Conservation (phyloP, 495 filamentous ascomycete species). For the Penicillium salamii region DNA sequence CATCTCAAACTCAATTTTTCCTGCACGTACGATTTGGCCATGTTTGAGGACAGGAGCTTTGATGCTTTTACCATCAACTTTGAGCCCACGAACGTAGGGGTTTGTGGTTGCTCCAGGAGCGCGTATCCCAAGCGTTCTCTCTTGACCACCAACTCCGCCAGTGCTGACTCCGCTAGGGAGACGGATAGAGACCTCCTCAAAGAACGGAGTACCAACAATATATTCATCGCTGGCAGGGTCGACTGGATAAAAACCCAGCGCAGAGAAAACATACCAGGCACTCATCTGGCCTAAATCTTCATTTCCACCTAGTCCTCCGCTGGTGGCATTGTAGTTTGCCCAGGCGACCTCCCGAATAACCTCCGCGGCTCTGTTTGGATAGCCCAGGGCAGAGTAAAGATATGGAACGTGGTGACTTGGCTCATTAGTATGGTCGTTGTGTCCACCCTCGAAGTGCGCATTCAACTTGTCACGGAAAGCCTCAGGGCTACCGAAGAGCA, state of each 20-base stretch:
- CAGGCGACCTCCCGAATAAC: slow-evolving; percentile 20
- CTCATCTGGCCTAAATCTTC: slow-evolving; percentile 31
- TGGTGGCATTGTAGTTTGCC: slow-evolving; percentile 28
- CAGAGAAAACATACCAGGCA: slow-evolving; percentile 29
- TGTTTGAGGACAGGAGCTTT: slow-evolving; percentile 14
- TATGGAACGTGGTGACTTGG: slow-evolving; percentile 30
- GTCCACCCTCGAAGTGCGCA: slow-evolving; percentile 24
- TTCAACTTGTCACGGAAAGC: slow-evolving; percentile 20
- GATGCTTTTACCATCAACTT: slow-evolving; percentile 15
- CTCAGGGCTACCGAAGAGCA: slow-evolving; percentile 18
- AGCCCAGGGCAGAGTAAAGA: slow-evolving; percentile 23
- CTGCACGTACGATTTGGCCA: slow-evolving; percentile 13
- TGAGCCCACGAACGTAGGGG: slow-evolving; percentile 20
- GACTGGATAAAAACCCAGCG: slow-evolving; percentile 27
- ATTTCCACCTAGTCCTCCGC: slow-evolving; percentile 25
- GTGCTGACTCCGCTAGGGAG: slow-evolving; percentile 14
- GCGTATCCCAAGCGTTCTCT: slow-evolving; percentile 15
- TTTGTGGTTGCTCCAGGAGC: slow-evolving; percentile 18
- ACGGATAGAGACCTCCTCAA: slow-evolving; percentile 22
- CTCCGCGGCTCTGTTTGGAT: slow-evolving; percentile 18
- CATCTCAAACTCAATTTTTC: slow-evolving; percentile 24
- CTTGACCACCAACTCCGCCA: slow-evolving; percentile 12
- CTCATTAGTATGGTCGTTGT: slow-evolving; percentile 29
- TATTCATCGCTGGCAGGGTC: slow-evolving; percentile 29
- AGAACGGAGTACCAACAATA: slow-evolving; percentile 23